Evolutionary conservation across 768 basidiomycete genomes (phyloP), one percentile per base, ranked within the genome.

Genomic region (Tylopilus intermedius): DNA sequence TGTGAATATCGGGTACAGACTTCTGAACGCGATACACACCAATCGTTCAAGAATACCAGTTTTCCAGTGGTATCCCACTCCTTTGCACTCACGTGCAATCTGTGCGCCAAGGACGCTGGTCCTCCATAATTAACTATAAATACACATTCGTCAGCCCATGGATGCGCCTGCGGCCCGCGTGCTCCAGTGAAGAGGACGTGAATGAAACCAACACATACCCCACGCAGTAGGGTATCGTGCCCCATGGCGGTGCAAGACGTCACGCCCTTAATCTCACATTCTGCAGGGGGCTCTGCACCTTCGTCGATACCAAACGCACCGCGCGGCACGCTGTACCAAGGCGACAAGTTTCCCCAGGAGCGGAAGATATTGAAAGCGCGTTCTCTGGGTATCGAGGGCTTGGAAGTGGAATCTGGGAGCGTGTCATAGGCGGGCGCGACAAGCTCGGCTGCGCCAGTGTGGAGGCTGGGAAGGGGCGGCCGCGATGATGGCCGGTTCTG

Each of bases 401-500:
- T 38, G 35, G 51, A 49, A 4, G 43, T 4, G 33, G 49, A 38
- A 40, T 67, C 62, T 18, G 59, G 59, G 55, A 77, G 51, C 1
- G 55, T 32, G 6, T 46, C 8, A 4, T 64, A 53, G 4, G 71
- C 58, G 1, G 86, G 83, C n/a, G 67, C 68, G 29, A 89, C 74
- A 42, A 90, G 79, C 44, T 82, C 75, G 3, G 84, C 74, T 2
- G 83, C 82, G 9, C 82, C 87, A 0, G 83, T 81, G 49, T 92
- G 88, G 13, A 86, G 90, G 90, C 62, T 90, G 89, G n/a, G 78
- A 71, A 13, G 88, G 88, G 0, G 85, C 88, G 4, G 88, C 90
- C 4, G 76, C 77, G 27, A 91, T 78, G 33, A 89, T 71, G 3
- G 76, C 87, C 1, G 88, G 75, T 61, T 90, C 88, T 8, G 84